Conservation (phyloP, 768 basidiomycete genomes). For the Hericium coralloides region DNA sequence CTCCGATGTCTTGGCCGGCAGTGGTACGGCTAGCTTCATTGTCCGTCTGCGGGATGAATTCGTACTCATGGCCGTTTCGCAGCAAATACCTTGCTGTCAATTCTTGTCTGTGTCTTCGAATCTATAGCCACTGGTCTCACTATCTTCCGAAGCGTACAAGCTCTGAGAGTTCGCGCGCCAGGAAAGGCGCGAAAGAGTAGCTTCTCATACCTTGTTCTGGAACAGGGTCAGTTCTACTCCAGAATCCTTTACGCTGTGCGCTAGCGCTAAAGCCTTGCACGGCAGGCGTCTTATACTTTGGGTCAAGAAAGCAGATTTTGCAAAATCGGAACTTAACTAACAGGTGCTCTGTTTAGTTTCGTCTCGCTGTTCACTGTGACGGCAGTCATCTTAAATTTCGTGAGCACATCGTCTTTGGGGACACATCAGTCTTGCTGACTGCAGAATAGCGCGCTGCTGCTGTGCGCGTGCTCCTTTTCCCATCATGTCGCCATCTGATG, state of each 20-base stretch:
- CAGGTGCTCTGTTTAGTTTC: background rate
- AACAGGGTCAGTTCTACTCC: constrained; percentile 2
- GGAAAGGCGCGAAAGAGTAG: background rate
- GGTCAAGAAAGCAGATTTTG: too few species aligned
- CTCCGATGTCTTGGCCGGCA: background rate
- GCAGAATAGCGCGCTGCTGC: background rate
- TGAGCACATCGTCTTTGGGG: background rate
- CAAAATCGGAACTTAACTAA: background rate
- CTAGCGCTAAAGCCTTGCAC: too few species aligned
- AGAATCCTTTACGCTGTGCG: too few species aligned
- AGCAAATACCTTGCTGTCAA: constrained; percentile 15
- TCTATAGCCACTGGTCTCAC: constrained; percentile 12
- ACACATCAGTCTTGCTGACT: background rate
- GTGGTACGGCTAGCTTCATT: background rate
- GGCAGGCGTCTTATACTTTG: too few species aligned
- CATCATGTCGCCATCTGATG: background rate
- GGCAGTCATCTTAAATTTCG: constrained; percentile 12
- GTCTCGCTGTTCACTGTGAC: constrained; percentile 11
- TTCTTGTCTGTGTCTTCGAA: constrained; percentile 16
- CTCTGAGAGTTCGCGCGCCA: constrained; percentile 1
- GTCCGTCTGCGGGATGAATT: background rate
- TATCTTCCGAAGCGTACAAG: constrained; percentile 12
- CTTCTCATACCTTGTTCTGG: constrained; percentile 4
- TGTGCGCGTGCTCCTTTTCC: background rate
- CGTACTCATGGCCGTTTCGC: background rate